Evolutionary conservation across 139 green algal genomes (phyloP), one percentile per base, ranked within the genome.

Genomic region (Chlorella sp.): DNA sequence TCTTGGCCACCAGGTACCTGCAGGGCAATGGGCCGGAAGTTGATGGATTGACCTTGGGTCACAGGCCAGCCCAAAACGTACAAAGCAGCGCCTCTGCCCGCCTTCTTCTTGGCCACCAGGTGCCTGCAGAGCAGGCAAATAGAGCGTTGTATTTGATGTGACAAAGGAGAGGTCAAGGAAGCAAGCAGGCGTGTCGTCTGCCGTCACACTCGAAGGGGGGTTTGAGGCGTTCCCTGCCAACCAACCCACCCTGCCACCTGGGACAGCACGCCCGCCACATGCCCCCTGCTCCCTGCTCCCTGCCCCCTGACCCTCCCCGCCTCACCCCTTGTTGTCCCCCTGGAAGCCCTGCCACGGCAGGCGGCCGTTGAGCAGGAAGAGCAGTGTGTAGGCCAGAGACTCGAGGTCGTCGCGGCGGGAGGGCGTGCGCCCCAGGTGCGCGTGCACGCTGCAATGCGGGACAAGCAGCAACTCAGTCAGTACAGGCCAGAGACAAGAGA

Each of bases 61-160:
- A n/a, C n/a, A n/a, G n/a, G n/a, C n/a, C n/a, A n/a, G n/a, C n/a
- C n/a, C n/a, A n/a, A n/a, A n/a, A n/a, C n/a, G n/a, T n/a, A n/a
- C n/a, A n/a, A n/a, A n/a, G n/a, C n/a, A n/a, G n/a, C n/a, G n/a
- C n/a, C n/a, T n/a, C n/a, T 97, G 20, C 92, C 93, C 96, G 98
- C 98, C 93, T 99, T 99, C 92, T 98, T 99, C 86, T 98, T 98
- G 91, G 95, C 98, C 40, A 99, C 97, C 58, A 98, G 88, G 91
- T 95, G 98, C 56, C 96, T 99, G 70, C 51, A n/a, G 69, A n/a
- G 36, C 36, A 36, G n/a, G n/a, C n/a, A n/a, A n/a, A n/a, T n/a
- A n/a, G n/a, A n/a, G n/a, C n/a, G n/a, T n/a, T n/a, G n/a, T n/a
- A n/a, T n/a, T n/a, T n/a, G n/a, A n/a, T n/a, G n/a, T n/a, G 46